Evolutionary conservation across 495 filamentous ascomycete genomes (phyloP), one percentile per base, ranked within the genome.

Genomic region (Cetradonia linearis): DNA sequence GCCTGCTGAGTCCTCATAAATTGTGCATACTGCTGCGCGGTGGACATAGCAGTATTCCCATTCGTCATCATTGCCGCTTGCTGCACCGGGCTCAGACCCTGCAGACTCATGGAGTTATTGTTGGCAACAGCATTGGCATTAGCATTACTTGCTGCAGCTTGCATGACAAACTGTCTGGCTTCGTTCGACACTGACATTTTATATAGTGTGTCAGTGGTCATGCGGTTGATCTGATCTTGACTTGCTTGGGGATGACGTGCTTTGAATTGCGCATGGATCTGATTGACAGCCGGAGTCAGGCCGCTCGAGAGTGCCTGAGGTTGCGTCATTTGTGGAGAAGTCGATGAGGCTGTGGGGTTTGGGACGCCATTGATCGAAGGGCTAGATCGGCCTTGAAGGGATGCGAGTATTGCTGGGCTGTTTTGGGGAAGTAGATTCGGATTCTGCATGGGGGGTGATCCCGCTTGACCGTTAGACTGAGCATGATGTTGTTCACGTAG

Each of bases 1-100:
- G 68, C 62, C 63, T 90, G 86, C 60, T 87, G 85, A 31, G 83
- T 82, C 50, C 87, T 78, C 67, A 89, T 81, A 66, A 87, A 82
- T 46, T 85, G 84, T 23, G 86, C 86, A 67, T 86, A 91, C 27
- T 86, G 79, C 50, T 31, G 33, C 50, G 20, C 20, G 9, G 11
- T 6, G n/a, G 28, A 20, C 50, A 54, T 34, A n/a, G 31, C 3
- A 54, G 33, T 54, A 6, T 54, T 54, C 25, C 64, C 67, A 67
- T 71, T 56, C 44, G 67, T 68, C 63, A 58, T 60, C 60, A 69
- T 63, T 16, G 62, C 48, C 46, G 70, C 67, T 53, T 66, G 66
- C 36, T 67, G 63, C 36, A 61, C 47, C 36, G 49, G 44, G 36
- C 49, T 65, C 23, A 58, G 60, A 37, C 33, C 30, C 49, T 62